phyloP scores from a whole-genome alignment of 371 early-diverging fungal species.

The Chytridium lagenaria region DNA sequence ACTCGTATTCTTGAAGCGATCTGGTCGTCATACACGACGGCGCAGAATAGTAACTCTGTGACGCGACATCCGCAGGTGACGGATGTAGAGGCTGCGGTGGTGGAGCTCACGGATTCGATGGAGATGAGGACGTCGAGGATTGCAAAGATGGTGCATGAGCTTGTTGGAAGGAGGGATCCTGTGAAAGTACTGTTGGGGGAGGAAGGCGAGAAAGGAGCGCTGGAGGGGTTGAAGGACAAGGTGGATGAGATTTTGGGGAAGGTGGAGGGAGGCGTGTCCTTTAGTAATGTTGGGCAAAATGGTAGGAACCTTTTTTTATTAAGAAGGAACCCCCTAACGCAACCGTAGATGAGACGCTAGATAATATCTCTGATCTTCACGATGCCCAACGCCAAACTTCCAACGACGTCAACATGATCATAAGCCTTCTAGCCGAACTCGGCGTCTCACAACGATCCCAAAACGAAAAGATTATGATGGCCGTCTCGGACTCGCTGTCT shows the following conservation, averaged over 20 bases:
- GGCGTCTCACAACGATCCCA: not conserved
- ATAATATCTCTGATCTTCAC: not conserved
- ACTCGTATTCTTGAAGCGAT: slow-evolving; percentile 24
- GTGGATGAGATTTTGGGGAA: not conserved
- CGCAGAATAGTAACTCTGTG: not conserved
- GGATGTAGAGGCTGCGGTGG: slow-evolving; percentile 21
- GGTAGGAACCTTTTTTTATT: not conserved
- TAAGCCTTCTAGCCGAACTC: not conserved
- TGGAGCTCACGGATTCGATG: slow-evolving; percentile 49
- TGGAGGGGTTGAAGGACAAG: slow-evolving; percentile 5
- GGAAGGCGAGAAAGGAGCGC: not conserved
- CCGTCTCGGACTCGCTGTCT: not conserved
- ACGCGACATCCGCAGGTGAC: not conserved
- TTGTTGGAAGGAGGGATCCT: slow-evolving; percentile 4
- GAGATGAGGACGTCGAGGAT: slow-evolving; percentile 53
- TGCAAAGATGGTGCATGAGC: slow-evolving; percentile 51
- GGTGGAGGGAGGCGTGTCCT: not conserved
- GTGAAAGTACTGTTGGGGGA: not conserved
- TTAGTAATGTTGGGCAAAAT: not conserved
- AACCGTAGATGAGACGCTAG: not conserved
- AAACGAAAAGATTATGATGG: not conserved
- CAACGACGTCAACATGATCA: not conserved
- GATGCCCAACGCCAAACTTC: not conserved
- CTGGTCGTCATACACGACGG: slow-evolving; percentile 30
- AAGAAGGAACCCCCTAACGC: too few species aligned